Conservation (phyloP, 2,329 filamentous ascomycete genomes). For the Phoma sp. region DNA sequence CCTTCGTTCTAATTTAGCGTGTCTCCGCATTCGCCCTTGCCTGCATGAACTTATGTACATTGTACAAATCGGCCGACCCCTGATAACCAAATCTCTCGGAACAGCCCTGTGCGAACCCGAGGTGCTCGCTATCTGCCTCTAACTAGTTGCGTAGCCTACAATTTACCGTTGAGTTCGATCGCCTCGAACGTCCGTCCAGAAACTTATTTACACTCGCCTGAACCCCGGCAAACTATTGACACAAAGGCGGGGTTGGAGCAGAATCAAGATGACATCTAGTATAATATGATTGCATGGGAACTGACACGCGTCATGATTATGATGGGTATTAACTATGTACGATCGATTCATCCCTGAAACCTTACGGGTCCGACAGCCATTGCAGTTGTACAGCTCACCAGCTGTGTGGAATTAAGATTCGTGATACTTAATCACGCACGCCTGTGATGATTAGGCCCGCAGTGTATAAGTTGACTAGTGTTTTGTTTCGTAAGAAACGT, state of each 20-base stretch:
- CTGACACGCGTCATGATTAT: too few relatives aligned
- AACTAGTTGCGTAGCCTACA: not conserved
- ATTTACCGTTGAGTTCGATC: not conserved
- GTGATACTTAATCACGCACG: not conserved
- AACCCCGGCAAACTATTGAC: too few relatives aligned
- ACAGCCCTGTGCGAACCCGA: not conserved
- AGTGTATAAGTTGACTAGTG: not conserved
- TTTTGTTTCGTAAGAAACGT: constrained; percentile 27
- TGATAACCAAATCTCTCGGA: not conserved
- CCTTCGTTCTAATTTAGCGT: constrained; percentile 9
- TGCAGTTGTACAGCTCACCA: too few relatives aligned
- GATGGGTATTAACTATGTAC: too few relatives aligned
- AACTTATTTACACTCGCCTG: too few relatives aligned
- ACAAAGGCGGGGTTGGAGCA: too few relatives aligned
- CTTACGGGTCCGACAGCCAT: too few relatives aligned
- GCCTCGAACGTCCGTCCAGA: too few relatives aligned
- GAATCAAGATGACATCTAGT: too few relatives aligned
- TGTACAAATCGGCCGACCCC: constrained; percentile 13
- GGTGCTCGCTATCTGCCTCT: not conserved
- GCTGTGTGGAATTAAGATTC: not conserved
- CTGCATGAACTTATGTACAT: constrained; percentile 10
- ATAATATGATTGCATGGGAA: too few relatives aligned
- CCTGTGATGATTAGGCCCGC: not conserved
- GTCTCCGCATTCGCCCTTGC: constrained; percentile 14
- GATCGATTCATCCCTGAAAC: too few relatives aligned